A percentile compares a stretch with the other conserved stretches of the same genome.
phyloP scores from a whole-genome alignment of 225 moss, liverwort and hornwort species.

The Pseudoscleropodium purum region DNA sequence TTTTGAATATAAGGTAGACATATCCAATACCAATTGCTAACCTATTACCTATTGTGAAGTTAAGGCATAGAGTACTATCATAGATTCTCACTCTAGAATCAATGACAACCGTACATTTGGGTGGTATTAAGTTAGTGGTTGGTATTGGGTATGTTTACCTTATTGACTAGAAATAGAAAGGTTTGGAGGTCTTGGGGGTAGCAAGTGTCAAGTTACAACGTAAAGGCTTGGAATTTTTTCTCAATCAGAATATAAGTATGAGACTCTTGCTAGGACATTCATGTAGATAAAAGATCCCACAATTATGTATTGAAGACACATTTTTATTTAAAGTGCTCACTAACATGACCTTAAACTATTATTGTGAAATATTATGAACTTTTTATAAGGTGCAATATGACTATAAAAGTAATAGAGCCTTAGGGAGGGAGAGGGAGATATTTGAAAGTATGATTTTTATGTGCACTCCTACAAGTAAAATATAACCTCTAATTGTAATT shows the following conservation, averaged over 20 bases:
- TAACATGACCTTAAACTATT: neutral
- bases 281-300: neutral
- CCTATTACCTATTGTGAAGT: too few relatives aligned
- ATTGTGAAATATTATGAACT: neutral
- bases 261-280: neutral
- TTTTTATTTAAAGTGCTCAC: neutral
- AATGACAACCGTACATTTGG: too few relatives aligned
- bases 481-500: too few relatives aligned
- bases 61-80: too few relatives aligned
- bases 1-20: too few relatives aligned
- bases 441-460: too few relatives aligned
- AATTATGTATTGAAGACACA: neutral
- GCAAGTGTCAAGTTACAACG: neutral
- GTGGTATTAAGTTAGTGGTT: too few relatives aligned
- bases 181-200: neutral
- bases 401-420: neutral
- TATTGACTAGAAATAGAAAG: neutral
- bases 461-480: too few relatives aligned
- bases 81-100: too few relatives aligned
- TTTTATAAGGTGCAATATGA: neutral
- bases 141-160: too few relatives aligned
- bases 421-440: neutral
- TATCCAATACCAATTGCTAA: too few relatives aligned
- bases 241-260: neutral
- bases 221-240: neutral